A percentile compares a stretch with the other conserved stretches of the same genome.
Evolutionary conservation across 768 basidiomycete genomes (phyloP).

Genomic region (Tephrocybe sp.): DNA sequence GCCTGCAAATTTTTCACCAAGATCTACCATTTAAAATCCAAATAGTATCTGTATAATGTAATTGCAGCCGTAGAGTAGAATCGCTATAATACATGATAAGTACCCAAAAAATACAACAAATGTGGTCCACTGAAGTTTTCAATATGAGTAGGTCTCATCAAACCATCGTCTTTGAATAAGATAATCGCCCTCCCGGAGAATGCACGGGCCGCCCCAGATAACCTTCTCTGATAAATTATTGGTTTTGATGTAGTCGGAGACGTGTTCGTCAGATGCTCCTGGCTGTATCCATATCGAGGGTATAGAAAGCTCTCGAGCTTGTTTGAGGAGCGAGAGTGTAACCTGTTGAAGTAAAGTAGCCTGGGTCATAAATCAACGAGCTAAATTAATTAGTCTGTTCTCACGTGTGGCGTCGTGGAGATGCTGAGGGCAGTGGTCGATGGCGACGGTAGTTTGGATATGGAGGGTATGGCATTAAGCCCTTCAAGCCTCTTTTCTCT

Average conservation of each 20-base stretch:
- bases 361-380: constrained; percentile 13
- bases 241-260: constrained; percentile 15
- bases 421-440: constrained; percentile 18
- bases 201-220: constrained; percentile 22
- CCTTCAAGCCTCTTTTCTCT: constrained; percentile 16
- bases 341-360: constrained; percentile 13
- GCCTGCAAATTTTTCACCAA: too few relatives aligned
- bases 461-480: constrained; percentile 14
- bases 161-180: constrained; percentile 18
- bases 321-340: constrained; percentile 21
- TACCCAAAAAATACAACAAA: constrained; percentile 6
- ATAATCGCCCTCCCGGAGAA: constrained; percentile 17
- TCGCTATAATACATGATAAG: constrained; percentile 1
- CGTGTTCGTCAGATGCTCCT: constrained; percentile 15
- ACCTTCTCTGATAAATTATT: constrained; percentile 16
- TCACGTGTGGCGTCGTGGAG: constrained; percentile 15
- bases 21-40: too few relatives aligned
- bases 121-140: not conserved
- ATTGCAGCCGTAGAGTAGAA: too few relatives aligned
- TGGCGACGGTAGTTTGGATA: constrained; percentile 19
- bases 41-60: too few relatives aligned
- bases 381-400: constrained; percentile 1
- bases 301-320: constrained; percentile 19
- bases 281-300: constrained; percentile 20
- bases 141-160: constrained; percentile 15